phyloP scores from a whole-genome alignment of 2,329 filamentous ascomycete species.

The Fusarium burgessii region DNA sequence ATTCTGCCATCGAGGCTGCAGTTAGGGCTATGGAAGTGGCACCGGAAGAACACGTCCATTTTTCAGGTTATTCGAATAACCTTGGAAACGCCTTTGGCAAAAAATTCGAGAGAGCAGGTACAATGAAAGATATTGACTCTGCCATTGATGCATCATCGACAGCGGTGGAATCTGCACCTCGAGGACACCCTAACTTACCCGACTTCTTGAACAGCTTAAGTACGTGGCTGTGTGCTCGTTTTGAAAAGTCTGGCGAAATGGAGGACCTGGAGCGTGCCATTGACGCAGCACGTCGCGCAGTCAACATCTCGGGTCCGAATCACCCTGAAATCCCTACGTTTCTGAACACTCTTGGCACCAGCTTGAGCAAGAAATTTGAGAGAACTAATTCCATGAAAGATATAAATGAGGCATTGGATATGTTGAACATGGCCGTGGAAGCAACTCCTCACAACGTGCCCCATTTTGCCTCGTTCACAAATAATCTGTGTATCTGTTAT shows the following conservation, averaged over 20 bases:
- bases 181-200: not conserved
- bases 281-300: not conserved
- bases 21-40: not conserved
- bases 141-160: not conserved
- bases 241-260: not conserved
- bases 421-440: not conserved
- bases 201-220: not conserved
- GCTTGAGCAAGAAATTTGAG: not conserved
- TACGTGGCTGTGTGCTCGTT: not conserved
- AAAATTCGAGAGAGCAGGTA: not conserved
- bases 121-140: not conserved
- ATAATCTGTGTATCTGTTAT: not conserved
- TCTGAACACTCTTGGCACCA: not conserved
- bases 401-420: not conserved
- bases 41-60: not conserved
- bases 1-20: not conserved
- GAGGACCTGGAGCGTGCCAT: not conserved
- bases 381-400: not conserved
- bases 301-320: rapidly evolving
- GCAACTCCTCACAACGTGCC: not conserved
- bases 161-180: not conserved
- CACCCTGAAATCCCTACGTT: not conserved
- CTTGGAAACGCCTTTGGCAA: not conserved
- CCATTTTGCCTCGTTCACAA: not conserved
- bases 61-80: not conserved